Conservation (phyloP, 495 filamentous ascomycete species). For the Cercophora scortea region DNA sequence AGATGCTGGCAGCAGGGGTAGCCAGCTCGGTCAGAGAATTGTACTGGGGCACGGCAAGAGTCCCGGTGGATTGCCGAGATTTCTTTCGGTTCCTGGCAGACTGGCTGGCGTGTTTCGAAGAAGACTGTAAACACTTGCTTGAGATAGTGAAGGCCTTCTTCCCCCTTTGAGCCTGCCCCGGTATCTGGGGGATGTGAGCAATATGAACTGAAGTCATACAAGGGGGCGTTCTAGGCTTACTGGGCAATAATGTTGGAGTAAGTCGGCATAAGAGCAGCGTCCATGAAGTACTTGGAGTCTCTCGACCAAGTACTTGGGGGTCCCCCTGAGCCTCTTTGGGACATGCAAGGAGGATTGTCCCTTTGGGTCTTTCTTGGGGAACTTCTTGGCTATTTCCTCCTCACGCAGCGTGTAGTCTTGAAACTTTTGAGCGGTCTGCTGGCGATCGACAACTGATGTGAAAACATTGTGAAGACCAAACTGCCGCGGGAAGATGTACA, state of each 20-base stretch:
- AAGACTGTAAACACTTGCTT: too few species aligned
- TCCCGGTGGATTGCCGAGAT: background rate
- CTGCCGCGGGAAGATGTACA: conserved; percentile 89
- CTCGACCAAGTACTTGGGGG: conserved; percentile 47
- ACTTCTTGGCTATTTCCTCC: conserved; percentile 57
- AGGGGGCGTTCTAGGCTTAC: conserved; percentile 13
- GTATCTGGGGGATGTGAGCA: background rate
- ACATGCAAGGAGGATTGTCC: conserved; percentile 31
- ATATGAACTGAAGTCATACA: background rate
- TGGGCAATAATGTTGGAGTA: conserved; percentile 80
- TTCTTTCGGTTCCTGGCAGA: conserved; percentile 3
- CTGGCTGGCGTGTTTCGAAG: background rate
- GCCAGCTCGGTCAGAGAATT: conserved; percentile 58
- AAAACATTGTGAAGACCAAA: conserved; percentile 92
- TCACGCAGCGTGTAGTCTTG: conserved; percentile 81
- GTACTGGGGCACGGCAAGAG: conserved; percentile 6
- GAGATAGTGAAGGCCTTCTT: too few species aligned
- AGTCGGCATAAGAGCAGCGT: conserved; percentile 66
- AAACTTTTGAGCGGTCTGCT: conserved; percentile 59
- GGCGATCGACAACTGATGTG: conserved; percentile 53
- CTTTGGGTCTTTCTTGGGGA: conserved; percentile 13
- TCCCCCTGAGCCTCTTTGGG: conserved; percentile 72
- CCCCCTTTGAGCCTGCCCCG: background rate
- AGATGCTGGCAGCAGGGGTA: conserved; percentile 61
- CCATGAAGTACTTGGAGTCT: conserved; percentile 62